Evolutionary conservation across 805 yeast genomes (phyloP), one percentile per base, ranked within the genome.

Genomic region (Danielia oregonensis): DNA sequence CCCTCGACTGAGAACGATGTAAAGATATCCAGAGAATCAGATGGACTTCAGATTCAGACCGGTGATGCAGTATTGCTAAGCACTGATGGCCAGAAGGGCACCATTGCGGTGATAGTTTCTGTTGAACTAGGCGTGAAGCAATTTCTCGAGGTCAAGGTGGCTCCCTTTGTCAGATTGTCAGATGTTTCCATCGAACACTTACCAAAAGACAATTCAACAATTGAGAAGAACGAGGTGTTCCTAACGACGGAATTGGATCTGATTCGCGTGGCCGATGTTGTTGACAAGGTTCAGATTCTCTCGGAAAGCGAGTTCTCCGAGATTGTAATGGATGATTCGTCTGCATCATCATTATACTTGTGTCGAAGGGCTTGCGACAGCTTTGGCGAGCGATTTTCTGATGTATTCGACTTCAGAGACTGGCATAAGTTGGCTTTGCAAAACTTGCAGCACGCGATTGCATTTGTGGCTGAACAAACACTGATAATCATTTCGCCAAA

Each of bases 11-110:
- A 25, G 3, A n/a, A 22, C 28, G n/a, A 29, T 4, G 24, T 39
- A 11, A 32, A 37, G 11, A 29, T 54, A 3, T 30, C 32, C 15
- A 35, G 57, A 19, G 54, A 49, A 6, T 26, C 36, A 0, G 85
- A 78, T 52, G 73, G 66, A 3, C 40, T 77, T 24, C 70, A 63
- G 29, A 44, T 82, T 14, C 61, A 63, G 17, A 63, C 65, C 7
- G 88, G 88, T 3, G 80, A 76, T 41, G 59, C 73, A 24, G 48
- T 81, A 0, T 51, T 77, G 6, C 59, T 73, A 26, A 37, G 39
- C 22, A 42, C 37, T 2, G 37, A 36, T 13, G n/a, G n/a, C n/a
- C n/a, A n/a, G n/a, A n/a, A n/a, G n/a, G 42, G 51, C 2, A 69
- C 62, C 28, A 59, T 76, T 2, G 79, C 69, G 5, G 44, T 79